Evolutionary conservation across 305 asterid genomes (phyloP).

Genomic region (Nicotiana rustica): DNA sequence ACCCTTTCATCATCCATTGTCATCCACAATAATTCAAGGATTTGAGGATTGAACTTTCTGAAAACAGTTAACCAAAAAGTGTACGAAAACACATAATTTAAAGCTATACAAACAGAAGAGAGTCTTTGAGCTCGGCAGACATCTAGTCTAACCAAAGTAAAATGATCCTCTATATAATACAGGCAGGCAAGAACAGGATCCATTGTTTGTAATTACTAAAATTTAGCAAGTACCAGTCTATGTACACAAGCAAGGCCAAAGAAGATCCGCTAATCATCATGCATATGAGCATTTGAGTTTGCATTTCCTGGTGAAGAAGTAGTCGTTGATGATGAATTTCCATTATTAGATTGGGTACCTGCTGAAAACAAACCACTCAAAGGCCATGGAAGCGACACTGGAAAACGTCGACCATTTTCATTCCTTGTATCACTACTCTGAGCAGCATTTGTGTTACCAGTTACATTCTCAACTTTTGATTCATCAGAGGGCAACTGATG

Average conservation of each 20-base stretch:
- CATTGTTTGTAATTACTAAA: constrained; percentile 32
- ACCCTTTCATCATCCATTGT: not conserved
- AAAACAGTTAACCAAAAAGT: constrained; percentile 9
- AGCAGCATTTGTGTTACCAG: constrained; percentile 20
- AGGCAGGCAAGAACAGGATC: constrained; percentile 32
- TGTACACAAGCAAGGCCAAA: constrained; percentile 42
- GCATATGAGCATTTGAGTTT: constrained; percentile 46
- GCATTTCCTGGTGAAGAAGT: constrained; percentile 45
- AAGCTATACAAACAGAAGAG: constrained; percentile 35
- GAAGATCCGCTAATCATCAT: constrained; percentile 46
- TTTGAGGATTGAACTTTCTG: not conserved
- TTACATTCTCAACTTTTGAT: constrained; percentile 54
- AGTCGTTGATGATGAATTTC: constrained; percentile 43
- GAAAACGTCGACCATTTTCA: constrained; percentile 57
- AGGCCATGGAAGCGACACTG: constrained; percentile 80
- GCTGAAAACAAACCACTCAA: constrained; percentile 69
- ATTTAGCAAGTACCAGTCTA: constrained; percentile 29
- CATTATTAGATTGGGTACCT: constrained; percentile 48
- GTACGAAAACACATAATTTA: not conserved
- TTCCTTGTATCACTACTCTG: constrained; percentile 45
- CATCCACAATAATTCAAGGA: not conserved
- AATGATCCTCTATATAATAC: constrained; percentile 25
- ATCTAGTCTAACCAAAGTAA: constrained; percentile 29
- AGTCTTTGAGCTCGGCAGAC: not conserved
- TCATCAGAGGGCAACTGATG: constrained; percentile 76